A percentile compares a stretch with the other conserved stretches of the same genome.
These are phyloP conservation scores for Penicillium salamii DNA, from an alignment of 495 filamentous ascomycete genomes.

Conservation along the genomic window DNA sequence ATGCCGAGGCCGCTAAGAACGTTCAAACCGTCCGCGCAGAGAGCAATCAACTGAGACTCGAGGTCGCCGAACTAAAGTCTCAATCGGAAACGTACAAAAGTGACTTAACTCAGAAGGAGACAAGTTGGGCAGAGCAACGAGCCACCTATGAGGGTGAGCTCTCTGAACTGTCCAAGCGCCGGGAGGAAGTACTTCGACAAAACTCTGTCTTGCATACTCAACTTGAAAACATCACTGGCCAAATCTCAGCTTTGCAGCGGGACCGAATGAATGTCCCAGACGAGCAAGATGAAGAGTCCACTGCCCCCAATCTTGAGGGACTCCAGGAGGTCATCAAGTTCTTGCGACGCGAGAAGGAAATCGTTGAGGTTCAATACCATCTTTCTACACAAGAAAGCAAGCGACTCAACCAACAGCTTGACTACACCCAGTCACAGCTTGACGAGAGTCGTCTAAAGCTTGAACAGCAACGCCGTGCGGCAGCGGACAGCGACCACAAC, in stretches of 20 bases:
- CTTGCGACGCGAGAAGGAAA: conserved; percentile 94
- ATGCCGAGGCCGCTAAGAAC: conserved; percentile 84
- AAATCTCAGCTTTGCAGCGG: conserved; percentile 74
- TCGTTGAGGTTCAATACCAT: conserved; percentile 92
- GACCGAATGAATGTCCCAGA: conserved; percentile 55
- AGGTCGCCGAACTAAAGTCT: conserved; percentile 65
- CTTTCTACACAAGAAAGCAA: conserved; percentile 81
- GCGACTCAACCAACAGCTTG: conserved; percentile 82
- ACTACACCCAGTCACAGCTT: conserved; percentile 79
- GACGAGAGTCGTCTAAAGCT: conserved; percentile 84
- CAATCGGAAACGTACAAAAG: conserved; percentile 79
- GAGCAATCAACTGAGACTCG: conserved; percentile 74
- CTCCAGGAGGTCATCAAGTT: conserved; percentile 87
- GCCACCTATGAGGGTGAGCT: conserved; percentile 82
- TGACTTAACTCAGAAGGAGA: conserved; percentile 74
- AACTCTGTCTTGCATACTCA: conserved; percentile 87
- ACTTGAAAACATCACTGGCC: conserved; percentile 73
- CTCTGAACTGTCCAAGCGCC: conserved; percentile 67
- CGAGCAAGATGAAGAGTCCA: conserved; percentile 32
- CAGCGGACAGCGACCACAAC: conserved; percentile 66
- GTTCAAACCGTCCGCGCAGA: conserved; percentile 76
- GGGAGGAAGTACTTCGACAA: conserved; percentile 77
- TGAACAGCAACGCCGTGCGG: conserved; percentile 77
- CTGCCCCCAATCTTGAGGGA: conserved; percentile 58
- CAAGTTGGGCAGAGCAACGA: conserved; percentile 79